phyloP scores from a whole-genome alignment of 1,284 basidiomycete species.

The Coniferiporia sulphurascens region DNA sequence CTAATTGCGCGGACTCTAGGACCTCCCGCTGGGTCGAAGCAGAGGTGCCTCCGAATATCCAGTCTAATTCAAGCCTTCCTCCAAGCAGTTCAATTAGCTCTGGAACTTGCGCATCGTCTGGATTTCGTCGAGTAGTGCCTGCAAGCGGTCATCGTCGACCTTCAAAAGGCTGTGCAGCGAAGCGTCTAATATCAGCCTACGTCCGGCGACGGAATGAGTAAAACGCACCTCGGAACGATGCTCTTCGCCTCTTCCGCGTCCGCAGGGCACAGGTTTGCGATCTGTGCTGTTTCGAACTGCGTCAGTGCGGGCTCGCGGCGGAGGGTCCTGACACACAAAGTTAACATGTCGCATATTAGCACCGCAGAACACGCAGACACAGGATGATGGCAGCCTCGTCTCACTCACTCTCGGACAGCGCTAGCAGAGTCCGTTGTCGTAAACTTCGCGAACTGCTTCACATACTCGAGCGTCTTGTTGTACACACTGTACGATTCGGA shows the following conservation, averaged over 20 bases:
- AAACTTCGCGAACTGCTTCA: constrained; percentile 87
- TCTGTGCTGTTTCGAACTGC: constrained; percentile 89
- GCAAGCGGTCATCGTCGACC: constrained; percentile 81
- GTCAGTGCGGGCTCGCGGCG: constrained; percentile 73
- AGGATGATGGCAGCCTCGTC: background rate
- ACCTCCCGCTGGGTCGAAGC: too few relatives aligned
- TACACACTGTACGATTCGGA: constrained; percentile 61
- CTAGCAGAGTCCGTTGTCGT: constrained; percentile 82
- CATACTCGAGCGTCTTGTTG: constrained; percentile 90
- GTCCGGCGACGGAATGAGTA: background rate
- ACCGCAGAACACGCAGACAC: constrained; percentile 3
- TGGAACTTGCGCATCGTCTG: constrained; percentile 89
- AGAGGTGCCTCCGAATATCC: too few relatives aligned
- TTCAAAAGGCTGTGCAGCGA: constrained; percentile 61
- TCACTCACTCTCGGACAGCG: constrained; percentile 80
- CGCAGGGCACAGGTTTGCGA: constrained; percentile 86
- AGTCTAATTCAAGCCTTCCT: too few relatives aligned
- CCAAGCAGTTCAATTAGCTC: constrained; percentile 35
- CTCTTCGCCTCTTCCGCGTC: constrained; percentile 90
- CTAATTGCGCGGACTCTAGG: too few relatives aligned
- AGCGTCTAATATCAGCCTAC: constrained; percentile 1
- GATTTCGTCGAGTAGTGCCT: constrained; percentile 79
- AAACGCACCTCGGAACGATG: constrained; percentile 73
- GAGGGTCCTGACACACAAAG: constrained; percentile 47
- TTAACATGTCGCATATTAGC: background rate